A percentile compares a stretch with the other conserved stretches of the same genome.
phyloP scores from a whole-genome alignment of 2,329 filamentous ascomycete species.

The Saccharata proteae region DNA sequence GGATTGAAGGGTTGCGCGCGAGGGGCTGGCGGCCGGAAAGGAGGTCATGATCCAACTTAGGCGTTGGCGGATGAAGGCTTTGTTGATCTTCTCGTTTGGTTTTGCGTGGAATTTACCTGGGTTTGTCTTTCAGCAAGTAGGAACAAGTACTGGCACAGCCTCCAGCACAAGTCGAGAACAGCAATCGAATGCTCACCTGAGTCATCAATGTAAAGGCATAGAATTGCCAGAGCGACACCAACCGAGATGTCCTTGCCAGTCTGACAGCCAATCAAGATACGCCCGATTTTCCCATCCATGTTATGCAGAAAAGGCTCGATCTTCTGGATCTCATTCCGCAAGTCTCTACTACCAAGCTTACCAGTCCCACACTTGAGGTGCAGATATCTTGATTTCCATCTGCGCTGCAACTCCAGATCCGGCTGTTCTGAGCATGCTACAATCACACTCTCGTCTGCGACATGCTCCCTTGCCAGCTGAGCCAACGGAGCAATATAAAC shows the following conservation, averaged over 20 bases:
- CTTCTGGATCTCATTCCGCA: constrained; percentile 55
- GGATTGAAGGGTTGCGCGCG: constrained; percentile 73
- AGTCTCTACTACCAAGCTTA: constrained; percentile 70
- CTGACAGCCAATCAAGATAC: constrained; percentile 61
- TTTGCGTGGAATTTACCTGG: constrained; percentile 8
- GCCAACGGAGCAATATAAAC: constrained; percentile 30
- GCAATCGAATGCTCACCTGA: constrained; percentile 39
- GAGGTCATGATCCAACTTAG: constrained; percentile 73
- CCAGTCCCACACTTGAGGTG: constrained; percentile 55
- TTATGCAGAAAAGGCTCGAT: constrained; percentile 15
- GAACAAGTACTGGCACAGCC: background rate
- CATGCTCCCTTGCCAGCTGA: constrained; percentile 24
- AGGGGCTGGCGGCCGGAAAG: constrained; percentile 71
- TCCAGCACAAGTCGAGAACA: too few relatives aligned
- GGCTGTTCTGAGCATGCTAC: constrained; percentile 34
- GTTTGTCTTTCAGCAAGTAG: constrained; percentile 1
- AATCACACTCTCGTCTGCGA: constrained; percentile 26
- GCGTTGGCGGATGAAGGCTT: constrained; percentile 62
- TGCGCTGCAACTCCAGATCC: constrained; percentile 14
- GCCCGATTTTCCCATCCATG: too few relatives aligned
- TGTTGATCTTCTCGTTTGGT: constrained; percentile 43
- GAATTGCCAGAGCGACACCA: constrained; percentile 61
- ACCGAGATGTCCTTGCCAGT: constrained; percentile 71
- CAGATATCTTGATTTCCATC: constrained; percentile 33
- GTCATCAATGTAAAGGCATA: constrained; percentile 62